Evolutionary conservation across 345 rosid genomes (phyloP).

Genomic region (Balakata baccata): DNA sequence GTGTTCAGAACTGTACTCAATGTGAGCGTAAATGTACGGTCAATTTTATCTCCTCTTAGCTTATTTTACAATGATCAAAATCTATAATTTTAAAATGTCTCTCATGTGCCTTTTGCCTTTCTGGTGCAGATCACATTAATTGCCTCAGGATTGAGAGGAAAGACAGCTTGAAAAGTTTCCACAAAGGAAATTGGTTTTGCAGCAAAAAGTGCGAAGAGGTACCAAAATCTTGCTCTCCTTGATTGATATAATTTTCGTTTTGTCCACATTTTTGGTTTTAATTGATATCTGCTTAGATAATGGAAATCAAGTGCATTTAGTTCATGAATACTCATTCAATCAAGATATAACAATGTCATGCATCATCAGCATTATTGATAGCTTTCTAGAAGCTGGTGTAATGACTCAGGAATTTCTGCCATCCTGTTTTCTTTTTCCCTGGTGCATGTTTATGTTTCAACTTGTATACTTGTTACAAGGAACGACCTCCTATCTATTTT

Average conservation of each 20-base stretch:
- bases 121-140: constrained; percentile 49
- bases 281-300: not conserved
- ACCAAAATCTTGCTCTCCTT: constrained; percentile 11
- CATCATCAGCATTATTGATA: too few relatives aligned
- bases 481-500: not conserved
- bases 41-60: constrained; percentile 18
- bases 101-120: constrained; percentile 19
- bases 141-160: constrained; percentile 39
- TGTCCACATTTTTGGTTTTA: not conserved
- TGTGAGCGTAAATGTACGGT: constrained; percentile 63
- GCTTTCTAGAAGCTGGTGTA: not conserved
- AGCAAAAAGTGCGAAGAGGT: constrained; percentile 63
- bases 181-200: constrained; percentile 61
- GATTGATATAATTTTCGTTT: not conserved
- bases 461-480: not conserved
- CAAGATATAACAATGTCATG: not conserved
- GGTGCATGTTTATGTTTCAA: not conserved
- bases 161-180: constrained; percentile 17
- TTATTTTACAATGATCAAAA: not conserved
- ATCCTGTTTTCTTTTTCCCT: too few relatives aligned
- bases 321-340: not conserved
- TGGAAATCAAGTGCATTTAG: not conserved
- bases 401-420: not conserved
- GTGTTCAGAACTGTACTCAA: constrained; percentile 49
- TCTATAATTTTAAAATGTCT: constrained; percentile 17